A percentile compares a stretch with the other conserved stretches of the same genome.
Conservation (phyloP, 2,329 filamentous ascomycete genomes). For the Hypomyces perniciosus region DNA sequence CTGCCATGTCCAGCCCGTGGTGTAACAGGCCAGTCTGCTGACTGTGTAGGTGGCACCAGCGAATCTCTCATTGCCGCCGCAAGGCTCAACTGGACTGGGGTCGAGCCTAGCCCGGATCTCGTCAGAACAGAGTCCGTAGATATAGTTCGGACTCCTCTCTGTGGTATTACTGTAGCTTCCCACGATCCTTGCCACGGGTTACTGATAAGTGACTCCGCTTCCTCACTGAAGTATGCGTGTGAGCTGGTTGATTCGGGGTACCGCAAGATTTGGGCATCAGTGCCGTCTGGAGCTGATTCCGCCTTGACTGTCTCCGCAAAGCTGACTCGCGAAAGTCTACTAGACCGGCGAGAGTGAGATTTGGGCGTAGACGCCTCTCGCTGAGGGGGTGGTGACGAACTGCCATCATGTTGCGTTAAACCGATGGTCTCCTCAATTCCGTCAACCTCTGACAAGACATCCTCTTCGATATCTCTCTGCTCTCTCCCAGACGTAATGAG, state of each 20-base stretch:
- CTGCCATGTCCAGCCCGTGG: conserved; percentile 23
- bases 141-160: conserved; percentile 31
- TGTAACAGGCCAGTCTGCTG: conserved; percentile 23
- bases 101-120: conserved; percentile 18
- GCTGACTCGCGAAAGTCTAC: conserved; percentile 40
- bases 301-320: conserved; percentile 36
- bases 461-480: conserved; percentile 51
- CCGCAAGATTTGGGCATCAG: conserved; percentile 32
- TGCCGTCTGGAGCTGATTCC: conserved; percentile 29
- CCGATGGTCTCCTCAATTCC: conserved; percentile 60
- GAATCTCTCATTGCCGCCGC: conserved; percentile 28
- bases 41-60: conserved; percentile 16
- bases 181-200: conserved; percentile 39
- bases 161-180: conserved; percentile 24
- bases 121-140: conserved; percentile 33
- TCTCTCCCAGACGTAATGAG: conserved; percentile 84
- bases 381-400: conserved; percentile 14
- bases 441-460: conserved; percentile 48
- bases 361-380: conserved; percentile 20
- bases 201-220: conserved; percentile 33
- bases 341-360: conserved; percentile 42
- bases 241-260: conserved; percentile 25
- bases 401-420: conserved; percentile 44
- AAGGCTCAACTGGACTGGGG: conserved; percentile 24
- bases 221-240: conserved; percentile 30